phyloP scores from a whole-genome alignment of 2,329 filamentous ascomycete genomes.

The Ceratocystis variospora region DNA sequence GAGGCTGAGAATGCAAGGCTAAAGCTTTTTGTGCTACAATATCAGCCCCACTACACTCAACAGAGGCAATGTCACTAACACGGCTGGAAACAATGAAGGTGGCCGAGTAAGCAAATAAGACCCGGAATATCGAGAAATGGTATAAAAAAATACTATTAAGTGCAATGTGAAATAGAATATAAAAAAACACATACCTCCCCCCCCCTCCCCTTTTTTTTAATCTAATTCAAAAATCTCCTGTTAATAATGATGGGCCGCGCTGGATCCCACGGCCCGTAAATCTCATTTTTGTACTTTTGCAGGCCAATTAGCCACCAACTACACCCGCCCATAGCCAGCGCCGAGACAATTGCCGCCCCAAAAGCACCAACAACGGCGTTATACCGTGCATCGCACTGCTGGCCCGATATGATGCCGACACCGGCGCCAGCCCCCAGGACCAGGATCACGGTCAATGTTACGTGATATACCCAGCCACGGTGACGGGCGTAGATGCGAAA shows the following conservation, averaged over 20 bases:
- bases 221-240: conserved; percentile 39
- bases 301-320: conserved; percentile 96
- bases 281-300: conserved; percentile 98
- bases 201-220: neutral
- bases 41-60: neutral
- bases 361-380: conserved; percentile 56
- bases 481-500: conserved; percentile 80
- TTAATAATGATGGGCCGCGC: conserved; percentile 76
- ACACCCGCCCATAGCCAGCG: conserved; percentile 76
- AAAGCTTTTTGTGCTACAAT: neutral
- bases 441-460: conserved; percentile 58
- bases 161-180: neutral
- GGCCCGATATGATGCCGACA: conserved; percentile 49
- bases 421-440: conserved; percentile 70
- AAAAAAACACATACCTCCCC: neutral
- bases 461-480: conserved; percentile 68
- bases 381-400: conserved; percentile 36
- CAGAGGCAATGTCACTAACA: neutral
- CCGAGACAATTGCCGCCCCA: conserved; percentile 59
- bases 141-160: neutral
- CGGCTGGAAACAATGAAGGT: neutral
- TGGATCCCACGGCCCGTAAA: conserved; percentile 94
- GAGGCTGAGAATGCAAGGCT: conserved; percentile 3
- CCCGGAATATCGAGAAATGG: neutral
- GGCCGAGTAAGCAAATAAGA: neutral